These are phyloP conservation scores for Cryptococcus neoformans DNA, from an alignment of 1,284 basidiomycete species.

Conservation along the genomic window DNA sequence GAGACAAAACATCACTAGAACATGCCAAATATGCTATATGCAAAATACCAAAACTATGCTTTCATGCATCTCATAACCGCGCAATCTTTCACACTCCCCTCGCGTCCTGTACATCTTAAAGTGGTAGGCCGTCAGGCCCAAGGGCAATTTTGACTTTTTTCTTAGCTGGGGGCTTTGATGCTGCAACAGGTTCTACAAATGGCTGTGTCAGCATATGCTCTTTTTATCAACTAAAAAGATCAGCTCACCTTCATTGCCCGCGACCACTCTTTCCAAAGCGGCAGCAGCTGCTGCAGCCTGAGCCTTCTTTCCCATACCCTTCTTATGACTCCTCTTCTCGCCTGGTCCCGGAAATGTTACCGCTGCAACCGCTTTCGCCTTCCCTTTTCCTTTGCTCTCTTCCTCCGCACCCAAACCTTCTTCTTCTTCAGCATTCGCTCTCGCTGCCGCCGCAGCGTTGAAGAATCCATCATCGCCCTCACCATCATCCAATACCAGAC, in stretches of 20 bases:
- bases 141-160: conserved; percentile 46
- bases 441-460: conserved; percentile 16
- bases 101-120: conserved; percentile 12
- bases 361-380: neutral
- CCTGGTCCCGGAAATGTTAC: too few relatives aligned
- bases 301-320: conserved; percentile 3
- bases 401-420: conserved; percentile 24
- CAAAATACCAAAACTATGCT: too few relatives aligned
- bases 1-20: too few relatives aligned
- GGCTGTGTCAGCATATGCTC: neutral
- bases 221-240: neutral
- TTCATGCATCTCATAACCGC: too few relatives aligned
- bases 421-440: conserved; percentile 28
- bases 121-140: conserved; percentile 42
- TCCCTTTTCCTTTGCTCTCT: conserved; percentile 4
- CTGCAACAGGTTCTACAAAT: neutral
- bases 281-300: conserved; percentile 17
- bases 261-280: neutral
- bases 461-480: conserved; percentile 47
- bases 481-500: conserved; percentile 23
- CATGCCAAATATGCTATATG: too few relatives aligned
- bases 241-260: neutral
- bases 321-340: conserved; percentile 13
- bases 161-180: conserved; percentile 24
- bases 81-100: too few relatives aligned